Percentiles rank a stretch among this genome's conserved stretches.
Conservation (phyloP, 2,329 filamentous ascomycete species). For the Phyllosticta citrichinensis region DNA sequence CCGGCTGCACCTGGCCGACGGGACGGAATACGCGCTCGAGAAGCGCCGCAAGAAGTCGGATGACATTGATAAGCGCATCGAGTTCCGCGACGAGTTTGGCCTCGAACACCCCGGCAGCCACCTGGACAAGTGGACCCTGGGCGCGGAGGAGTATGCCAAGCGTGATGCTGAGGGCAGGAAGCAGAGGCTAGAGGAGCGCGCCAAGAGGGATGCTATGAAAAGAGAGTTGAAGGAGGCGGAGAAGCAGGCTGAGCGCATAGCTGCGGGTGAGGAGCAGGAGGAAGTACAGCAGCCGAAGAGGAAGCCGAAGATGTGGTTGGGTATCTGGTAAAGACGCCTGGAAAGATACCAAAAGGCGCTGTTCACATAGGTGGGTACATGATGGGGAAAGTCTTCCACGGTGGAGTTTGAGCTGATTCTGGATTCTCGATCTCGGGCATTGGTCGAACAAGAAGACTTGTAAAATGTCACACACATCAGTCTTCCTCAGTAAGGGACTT, state of each 20-base stretch:
- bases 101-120: constrained; percentile 15
- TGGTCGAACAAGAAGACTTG: not conserved
- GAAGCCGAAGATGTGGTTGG: constrained; percentile 70
- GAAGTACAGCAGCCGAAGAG: constrained; percentile 31
- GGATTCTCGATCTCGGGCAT: not conserved
- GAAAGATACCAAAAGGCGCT: not conserved
- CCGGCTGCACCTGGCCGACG: constrained; percentile 64
- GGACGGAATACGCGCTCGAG: constrained; percentile 57
- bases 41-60: constrained; percentile 64
- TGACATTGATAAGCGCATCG: constrained; percentile 76
- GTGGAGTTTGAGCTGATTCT: not conserved
- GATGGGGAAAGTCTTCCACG: not conserved
- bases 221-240: constrained; percentile 24
- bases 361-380: not conserved
- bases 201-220: not conserved
- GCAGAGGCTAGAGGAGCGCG: constrained; percentile 13
- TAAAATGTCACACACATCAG: not conserved
- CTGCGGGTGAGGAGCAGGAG: constrained; percentile 15
- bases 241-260: constrained; percentile 27
- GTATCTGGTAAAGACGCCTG: constrained; percentile 48
- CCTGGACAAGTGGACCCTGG: constrained; percentile 19
- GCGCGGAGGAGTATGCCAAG: constrained; percentile 29
- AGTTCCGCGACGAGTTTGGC: constrained; percentile 80
- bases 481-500: too few species aligned
- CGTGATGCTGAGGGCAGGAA: not conserved